Conservation (phyloP, 768 basidiomycete genomes). For the Lentinus brumalis region DNA sequence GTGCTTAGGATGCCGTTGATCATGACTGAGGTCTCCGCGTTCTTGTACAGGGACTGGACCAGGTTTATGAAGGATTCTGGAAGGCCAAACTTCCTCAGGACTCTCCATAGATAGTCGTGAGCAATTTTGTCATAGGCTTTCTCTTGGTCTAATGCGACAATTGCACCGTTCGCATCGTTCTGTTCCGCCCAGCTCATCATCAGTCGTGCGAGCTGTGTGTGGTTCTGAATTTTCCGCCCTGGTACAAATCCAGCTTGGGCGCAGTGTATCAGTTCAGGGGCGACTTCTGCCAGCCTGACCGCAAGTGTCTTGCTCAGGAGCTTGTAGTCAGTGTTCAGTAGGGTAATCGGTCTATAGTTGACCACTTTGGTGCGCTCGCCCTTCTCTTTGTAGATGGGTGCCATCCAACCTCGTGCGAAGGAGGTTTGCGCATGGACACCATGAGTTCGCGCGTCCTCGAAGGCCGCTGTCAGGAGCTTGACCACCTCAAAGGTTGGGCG, state of each 20-base stretch:
- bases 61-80: slow-evolving; percentile 24
- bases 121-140: slow-evolving; percentile 22
- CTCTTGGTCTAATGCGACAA: slow-evolving; percentile 20
- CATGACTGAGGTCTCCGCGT: slow-evolving; percentile 32
- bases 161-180: slow-evolving; percentile 8
- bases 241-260: slow-evolving; percentile 43
- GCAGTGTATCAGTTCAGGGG: slow-evolving; percentile 29
- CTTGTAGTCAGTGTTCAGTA: slow-evolving; percentile 37
- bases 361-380: slow-evolving; percentile 7
- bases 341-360: slow-evolving; percentile 23
- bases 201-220: slow-evolving; percentile 28
- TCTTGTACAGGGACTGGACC: slow-evolving; percentile 32
- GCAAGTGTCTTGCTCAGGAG: slow-evolving; percentile 30
- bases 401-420: slow-evolving; percentile 36
- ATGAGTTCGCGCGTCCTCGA: too few relatives aligned
- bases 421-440: too few relatives aligned
- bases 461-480: too few relatives aligned
- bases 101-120: slow-evolving; percentile 17
- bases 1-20: slow-evolving; percentile 36
- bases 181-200: slow-evolving; percentile 16
- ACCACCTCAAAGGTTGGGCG: too few relatives aligned
- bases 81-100: slow-evolving; percentile 5
- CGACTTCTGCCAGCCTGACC: slow-evolving; percentile 15
- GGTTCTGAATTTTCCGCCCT: slow-evolving; percentile 34
- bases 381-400: slow-evolving; percentile 45